These are phyloP conservation scores for Gamsiella multidivaricata DNA, from an alignment of 192 early-diverging fungal species.

Conservation along the genomic window DNA sequence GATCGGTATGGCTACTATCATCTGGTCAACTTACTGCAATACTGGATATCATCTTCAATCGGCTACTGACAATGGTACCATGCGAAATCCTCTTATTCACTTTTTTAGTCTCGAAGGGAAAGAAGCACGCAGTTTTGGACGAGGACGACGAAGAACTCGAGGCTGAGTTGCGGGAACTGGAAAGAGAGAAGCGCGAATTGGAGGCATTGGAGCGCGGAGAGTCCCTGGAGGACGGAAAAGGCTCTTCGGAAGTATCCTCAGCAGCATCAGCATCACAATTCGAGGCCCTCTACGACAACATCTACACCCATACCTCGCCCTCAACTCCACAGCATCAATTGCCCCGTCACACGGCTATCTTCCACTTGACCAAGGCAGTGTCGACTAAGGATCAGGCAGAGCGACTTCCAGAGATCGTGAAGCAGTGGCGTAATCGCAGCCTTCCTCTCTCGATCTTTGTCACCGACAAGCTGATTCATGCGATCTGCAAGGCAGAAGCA, in stretches of 20 bases:
- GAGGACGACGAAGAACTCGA: conserved; percentile 52
- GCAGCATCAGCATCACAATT: conserved; percentile 28
- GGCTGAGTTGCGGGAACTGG: conserved; percentile 41
- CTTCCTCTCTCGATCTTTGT: conserved; percentile 27
- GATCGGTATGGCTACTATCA: conserved; percentile 25
- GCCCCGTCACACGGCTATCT: conserved; percentile 31
- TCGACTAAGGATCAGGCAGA: conserved; percentile 26
- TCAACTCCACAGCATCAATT: conserved; percentile 23
- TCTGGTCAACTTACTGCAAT: too few relatives aligned
- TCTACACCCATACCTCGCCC: conserved; percentile 8
- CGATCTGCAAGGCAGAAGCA: conserved; percentile 28
- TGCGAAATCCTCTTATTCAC: neutral
- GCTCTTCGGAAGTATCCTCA: neutral
- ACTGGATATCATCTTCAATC: neutral
- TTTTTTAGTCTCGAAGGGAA: conserved; percentile 31
- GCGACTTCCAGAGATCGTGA: conserved; percentile 14
- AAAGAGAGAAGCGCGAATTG: conserved; percentile 48
- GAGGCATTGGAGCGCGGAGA: conserved; percentile 42
- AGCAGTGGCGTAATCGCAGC: conserved; percentile 29
- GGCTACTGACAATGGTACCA: neutral
- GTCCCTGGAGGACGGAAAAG: neutral
- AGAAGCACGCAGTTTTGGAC: conserved; percentile 47
- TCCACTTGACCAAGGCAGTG: conserved; percentile 15
- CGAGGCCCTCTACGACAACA: conserved; percentile 32
- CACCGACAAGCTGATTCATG: conserved; percentile 26